Conservation (phyloP, 2,329 filamentous ascomycete species). For the Ophiostoma fasciatum region DNA sequence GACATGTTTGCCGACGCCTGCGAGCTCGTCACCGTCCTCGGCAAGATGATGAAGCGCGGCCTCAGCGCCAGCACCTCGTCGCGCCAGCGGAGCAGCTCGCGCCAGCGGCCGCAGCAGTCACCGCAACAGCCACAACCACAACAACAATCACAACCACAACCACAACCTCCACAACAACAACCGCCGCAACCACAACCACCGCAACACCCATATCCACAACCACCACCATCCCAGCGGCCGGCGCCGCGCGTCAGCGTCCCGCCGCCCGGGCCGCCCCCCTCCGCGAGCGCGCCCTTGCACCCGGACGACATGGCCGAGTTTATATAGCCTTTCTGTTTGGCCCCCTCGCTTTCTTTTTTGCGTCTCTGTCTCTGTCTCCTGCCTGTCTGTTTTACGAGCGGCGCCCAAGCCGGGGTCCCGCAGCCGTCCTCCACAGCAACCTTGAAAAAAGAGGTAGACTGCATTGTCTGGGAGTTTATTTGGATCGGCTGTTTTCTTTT, state of each 20-base stretch:
- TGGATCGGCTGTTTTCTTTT: too few species aligned
- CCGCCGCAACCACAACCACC: not conserved
- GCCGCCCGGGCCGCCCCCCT: too few species aligned
- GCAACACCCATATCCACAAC: not conserved
- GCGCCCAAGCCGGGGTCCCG: too few species aligned
- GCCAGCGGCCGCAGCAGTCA: not conserved
- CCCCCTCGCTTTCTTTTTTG: too few species aligned
- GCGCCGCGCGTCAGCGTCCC: too few species aligned
- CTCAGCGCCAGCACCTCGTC: conserved; percentile 4
- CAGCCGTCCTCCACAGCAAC: too few species aligned
- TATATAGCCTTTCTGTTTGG: too few species aligned
- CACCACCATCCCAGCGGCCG: too few species aligned
- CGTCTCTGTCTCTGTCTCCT: not conserved
- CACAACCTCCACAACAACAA: not conserved
- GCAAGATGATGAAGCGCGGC: conserved; percentile 54
- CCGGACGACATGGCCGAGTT: too few species aligned
- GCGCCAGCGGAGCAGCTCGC: not conserved
- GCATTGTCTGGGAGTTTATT: too few species aligned
- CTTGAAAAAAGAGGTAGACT: too few species aligned
- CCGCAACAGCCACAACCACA: not conserved
- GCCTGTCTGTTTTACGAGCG: not conserved
- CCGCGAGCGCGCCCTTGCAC: too few species aligned
- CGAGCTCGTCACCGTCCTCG: conserved; percentile 71
- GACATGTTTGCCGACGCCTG: conserved; percentile 90
- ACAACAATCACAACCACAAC: not conserved